Evolutionary conservation across 352 stramenopile species (phyloP).

Genomic region (Phytophthora palmivora): DNA sequence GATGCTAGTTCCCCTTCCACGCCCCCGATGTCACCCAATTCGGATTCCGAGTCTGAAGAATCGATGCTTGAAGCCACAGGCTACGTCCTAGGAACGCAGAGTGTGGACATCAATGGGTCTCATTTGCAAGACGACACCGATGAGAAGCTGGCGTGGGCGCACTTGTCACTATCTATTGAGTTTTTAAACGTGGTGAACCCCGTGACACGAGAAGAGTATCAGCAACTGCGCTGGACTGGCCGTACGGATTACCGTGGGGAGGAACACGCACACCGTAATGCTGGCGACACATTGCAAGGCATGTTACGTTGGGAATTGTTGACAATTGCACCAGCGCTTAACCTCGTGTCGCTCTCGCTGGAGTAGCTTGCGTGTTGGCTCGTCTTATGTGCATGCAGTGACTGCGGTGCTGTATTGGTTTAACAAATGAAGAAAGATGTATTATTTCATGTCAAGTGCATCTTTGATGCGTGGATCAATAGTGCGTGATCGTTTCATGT

Average conservation of each 20-base stretch:
- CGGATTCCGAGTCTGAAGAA: constrained; percentile 21
- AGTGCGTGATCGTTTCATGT: constrained; percentile 12
- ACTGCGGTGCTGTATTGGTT: constrained; percentile 10
- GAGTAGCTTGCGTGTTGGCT: constrained; percentile 23
- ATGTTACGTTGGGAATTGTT: constrained; percentile 55
- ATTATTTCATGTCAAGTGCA: constrained; percentile 28
- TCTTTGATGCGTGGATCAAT: constrained; percentile 22
- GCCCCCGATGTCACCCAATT: constrained; percentile 17
- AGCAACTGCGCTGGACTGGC: constrained; percentile 54
- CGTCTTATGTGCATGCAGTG: constrained; percentile 10
- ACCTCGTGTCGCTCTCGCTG: constrained; percentile 41
- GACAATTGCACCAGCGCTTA: constrained; percentile 45
- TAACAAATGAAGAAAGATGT: constrained; percentile 22
- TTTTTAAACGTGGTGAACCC: constrained; percentile 47
- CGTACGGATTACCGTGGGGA: constrained; percentile 56
- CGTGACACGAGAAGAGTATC: constrained; percentile 38
- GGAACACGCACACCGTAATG: constrained; percentile 49
- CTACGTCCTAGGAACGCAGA: constrained; percentile 57
- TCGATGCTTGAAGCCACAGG: constrained; percentile 39
- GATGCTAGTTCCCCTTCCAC: constrained; percentile 27
- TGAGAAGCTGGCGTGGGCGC: constrained; percentile 46
- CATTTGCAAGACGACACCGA: constrained; percentile 17
- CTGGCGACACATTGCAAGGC: constrained; percentile 46
- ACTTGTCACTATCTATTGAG: constrained; percentile 54
- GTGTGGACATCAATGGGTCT: constrained; percentile 41